Percentiles rank a stretch among this genome's conserved stretches.
Conservation (phyloP, 495 filamentous ascomycete species). For the Aspergillus panamensis region DNA sequence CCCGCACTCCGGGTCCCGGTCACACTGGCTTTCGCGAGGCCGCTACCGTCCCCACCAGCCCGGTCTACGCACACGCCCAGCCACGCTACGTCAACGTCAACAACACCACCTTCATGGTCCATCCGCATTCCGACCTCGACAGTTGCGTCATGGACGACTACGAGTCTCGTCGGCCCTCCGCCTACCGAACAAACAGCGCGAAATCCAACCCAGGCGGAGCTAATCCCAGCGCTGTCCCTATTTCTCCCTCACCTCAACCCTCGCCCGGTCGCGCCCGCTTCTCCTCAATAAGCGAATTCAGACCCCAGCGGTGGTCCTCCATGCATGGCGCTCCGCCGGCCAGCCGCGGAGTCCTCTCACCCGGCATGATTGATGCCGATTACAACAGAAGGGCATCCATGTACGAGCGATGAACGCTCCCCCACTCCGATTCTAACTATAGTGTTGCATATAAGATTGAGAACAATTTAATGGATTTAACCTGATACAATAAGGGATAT, state of each 20-base stretch:
- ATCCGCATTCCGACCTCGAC: conserved; percentile 15
- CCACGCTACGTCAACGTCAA: conserved; percentile 21
- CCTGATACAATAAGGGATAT: neutral
- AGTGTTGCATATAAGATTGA: neutral
- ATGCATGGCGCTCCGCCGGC: conserved; percentile 1
- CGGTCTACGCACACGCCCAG: conserved; percentile 22
- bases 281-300: conserved; percentile 8
- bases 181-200: conserved; percentile 6
- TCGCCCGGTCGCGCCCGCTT: conserved; percentile 4
- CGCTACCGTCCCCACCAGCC: conserved; percentile 22
- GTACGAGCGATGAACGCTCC: conserved; percentile 15
- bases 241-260: neutral
- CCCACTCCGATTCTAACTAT: neutral
- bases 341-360: conserved; percentile 2
- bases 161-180: conserved; percentile 1
- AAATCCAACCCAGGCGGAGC: conserved; percentile 6
- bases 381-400: conserved; percentile 14
- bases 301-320: conserved; percentile 5
- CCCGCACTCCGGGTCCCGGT: conserved; percentile 24
- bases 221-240: neutral
- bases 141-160: conserved; percentile 11
- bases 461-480: neutral
- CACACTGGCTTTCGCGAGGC: conserved; percentile 32
- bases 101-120: conserved; percentile 14
- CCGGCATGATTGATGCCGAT: conserved; percentile 16